A percentile compares a stretch with the other conserved stretches of the same genome.
Conservation (phyloP, 371 early-diverging fungal species). For the Apophysomyces ossiformis region DNA sequence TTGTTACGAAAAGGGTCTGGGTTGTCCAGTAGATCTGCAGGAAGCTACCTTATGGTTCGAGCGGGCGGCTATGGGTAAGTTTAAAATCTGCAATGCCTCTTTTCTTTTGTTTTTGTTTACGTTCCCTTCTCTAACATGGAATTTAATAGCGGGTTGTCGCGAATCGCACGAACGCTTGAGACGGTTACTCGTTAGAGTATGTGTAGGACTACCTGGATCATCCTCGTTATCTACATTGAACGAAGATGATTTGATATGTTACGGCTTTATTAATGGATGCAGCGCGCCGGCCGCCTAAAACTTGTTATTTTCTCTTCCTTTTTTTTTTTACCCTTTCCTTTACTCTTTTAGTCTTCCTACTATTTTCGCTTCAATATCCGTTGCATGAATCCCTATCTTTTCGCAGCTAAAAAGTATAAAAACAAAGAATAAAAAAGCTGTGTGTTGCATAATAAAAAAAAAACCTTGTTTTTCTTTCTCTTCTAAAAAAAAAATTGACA, state of each 20-base stretch:
- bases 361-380: not conserved
- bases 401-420: too few species aligned
- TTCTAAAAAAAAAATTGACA: too few species aligned
- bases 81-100: not conserved
- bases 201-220: slow-evolving; percentile 42
- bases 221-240: slow-evolving; percentile 25
- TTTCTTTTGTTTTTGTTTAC: not conserved
- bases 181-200: slow-evolving; percentile 52
- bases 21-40: slow-evolving; percentile 59
- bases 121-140: not conserved
- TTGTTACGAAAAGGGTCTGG: slow-evolving; percentile 71
- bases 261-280: slow-evolving; percentile 47
- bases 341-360: not conserved
- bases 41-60: slow-evolving; percentile 72
- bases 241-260: slow-evolving; percentile 40
- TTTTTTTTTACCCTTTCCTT: not conserved
- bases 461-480: too few species aligned
- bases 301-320: not conserved
- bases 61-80: slow-evolving; percentile 61
- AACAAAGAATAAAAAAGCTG: too few species aligned
- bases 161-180: slow-evolving; percentile 58
- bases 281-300: slow-evolving; percentile 60
- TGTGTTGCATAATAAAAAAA: too few species aligned
- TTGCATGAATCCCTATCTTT: not conserved
- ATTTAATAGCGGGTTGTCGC: slow-evolving; percentile 51